Conservation (phyloP, 169 alveolate genomes). For the Eimeria maxima region DNA sequence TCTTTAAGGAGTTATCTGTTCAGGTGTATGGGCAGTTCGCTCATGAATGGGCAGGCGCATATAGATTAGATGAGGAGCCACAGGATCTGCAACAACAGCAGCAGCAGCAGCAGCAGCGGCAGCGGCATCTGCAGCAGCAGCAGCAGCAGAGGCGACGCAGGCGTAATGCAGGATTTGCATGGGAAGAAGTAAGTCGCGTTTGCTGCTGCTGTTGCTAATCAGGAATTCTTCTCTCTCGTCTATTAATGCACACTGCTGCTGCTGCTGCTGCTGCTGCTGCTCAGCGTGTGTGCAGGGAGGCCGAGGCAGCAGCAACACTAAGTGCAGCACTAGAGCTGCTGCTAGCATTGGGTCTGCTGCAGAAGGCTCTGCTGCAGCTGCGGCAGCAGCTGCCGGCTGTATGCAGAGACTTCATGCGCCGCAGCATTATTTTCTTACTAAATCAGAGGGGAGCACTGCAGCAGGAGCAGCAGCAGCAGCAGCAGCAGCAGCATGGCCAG, state of each 20-base stretch:
- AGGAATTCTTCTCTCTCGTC: too few relatives aligned
- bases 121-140: neutral
- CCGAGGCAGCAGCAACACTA: neutral
- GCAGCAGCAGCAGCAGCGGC: conserved; percentile 30
- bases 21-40: conserved; percentile 49
- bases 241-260: too few relatives aligned
- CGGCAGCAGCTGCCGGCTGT: conserved; percentile 54
- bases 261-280: neutral
- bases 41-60: conserved; percentile 37
- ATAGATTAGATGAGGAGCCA: conserved; percentile 47
- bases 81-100: neutral
- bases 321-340: conserved; percentile 43
- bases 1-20: neutral
- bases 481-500: neutral
- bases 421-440: neutral
- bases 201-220: neutral
- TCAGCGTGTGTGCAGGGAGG: conserved; percentile 39
- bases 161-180: neutral
- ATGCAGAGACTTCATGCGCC: conserved; percentile 34
- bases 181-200: neutral
- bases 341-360: conserved; percentile 38
- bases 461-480: conserved; percentile 48
- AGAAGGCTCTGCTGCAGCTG: conserved; percentile 55
- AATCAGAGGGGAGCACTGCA: conserved; percentile 46
- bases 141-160: neutral